phyloP scores from a whole-genome alignment of 371 early-diverging fungal species.

The Lichtheimia corymbifera region DNA sequence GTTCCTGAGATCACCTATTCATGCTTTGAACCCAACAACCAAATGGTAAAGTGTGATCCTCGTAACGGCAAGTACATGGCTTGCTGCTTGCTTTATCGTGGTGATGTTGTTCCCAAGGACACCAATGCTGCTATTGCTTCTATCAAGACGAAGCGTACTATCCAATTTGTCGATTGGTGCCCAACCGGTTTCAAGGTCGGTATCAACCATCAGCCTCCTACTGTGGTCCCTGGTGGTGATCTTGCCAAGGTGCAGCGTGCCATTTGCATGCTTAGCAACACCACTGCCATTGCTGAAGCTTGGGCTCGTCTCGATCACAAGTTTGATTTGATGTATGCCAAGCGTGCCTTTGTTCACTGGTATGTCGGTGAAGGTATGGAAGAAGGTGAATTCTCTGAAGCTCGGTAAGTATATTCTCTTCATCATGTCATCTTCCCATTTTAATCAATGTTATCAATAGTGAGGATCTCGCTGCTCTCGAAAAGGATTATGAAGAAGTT shows the following conservation, averaged over 20 bases:
- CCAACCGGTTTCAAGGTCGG: conserved; percentile 87
- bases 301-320: conserved; percentile 92
- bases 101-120: conserved; percentile 84
- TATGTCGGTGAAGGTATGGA: conserved; percentile 97
- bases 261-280: conserved; percentile 91
- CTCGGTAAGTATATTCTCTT: conserved; percentile 18
- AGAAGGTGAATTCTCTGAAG: conserved; percentile 87
- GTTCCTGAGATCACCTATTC: conserved; percentile 88
- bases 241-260: conserved; percentile 88
- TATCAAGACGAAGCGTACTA: conserved; percentile 87
- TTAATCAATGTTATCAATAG: neutral
- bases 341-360: conserved; percentile 98
- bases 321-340: conserved; percentile 94
- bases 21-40: conserved; percentile 92
- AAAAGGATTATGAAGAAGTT: conserved; percentile 98
- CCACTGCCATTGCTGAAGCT: conserved; percentile 93
- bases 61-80: conserved; percentile 95
- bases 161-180: conserved; percentile 97
- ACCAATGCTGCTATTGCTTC: conserved; percentile 85
- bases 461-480: conserved; percentile 96
- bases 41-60: conserved; percentile 95
- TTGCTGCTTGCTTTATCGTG: conserved; percentile 91
- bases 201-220: conserved; percentile 87
- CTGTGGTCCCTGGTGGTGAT: conserved; percentile 84
- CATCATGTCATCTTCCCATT: too few relatives aligned